Evolutionary conservation across 2,329 filamentous ascomycete genomes (phyloP), one percentile per base, ranked within the genome.

Genomic region (Aspergillus sp.): DNA sequence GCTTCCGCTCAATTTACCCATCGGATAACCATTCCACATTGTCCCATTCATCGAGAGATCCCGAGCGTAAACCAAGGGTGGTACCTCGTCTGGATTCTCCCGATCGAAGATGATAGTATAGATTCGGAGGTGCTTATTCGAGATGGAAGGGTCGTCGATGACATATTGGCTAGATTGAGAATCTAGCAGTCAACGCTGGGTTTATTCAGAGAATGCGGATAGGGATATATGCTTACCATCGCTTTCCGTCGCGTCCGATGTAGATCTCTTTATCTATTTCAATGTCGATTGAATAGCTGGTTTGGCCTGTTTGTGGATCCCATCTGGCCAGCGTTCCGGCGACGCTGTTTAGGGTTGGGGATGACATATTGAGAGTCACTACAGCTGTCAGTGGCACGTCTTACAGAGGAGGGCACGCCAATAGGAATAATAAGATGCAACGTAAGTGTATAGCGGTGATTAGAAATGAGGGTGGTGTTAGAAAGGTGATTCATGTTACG

Each of bases 71-170:
- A 73, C 65, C 26, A 74, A 57, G 1, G 68, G 66, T 2, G 63
- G 58, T n/a, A 72, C 52, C 26, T 65, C 57, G 9, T 55, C 48
- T 0, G 59, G 59, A 12, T 68, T 61, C 2, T 68, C 64, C 32
- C 65, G 55, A 47, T 72, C 67, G 47, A 67, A 71, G 3, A 70
- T 54, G 9, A 73, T 60, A 7, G 64, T 64, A 51, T 73, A 73
- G 41, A 74, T 66, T 12, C 64, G 62, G 8, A 74, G 39, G 48
- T 74, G 72, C 30, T 54, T 60, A 38, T 67, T 66, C 3, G 72
- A 74, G 9, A 72, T 52, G 29, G 55, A 48, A 5, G 53, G 59
- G 42, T 71, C 61, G 2, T 62, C 45, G 19, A 72, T 35, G 5
- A 62, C 51, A 44, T 60, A 63, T 43, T 65, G 56, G 50, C 69